Percentiles rank a stretch among this genome's conserved stretches.
Evolutionary conservation across 176 grass and related monocot genomes (phyloP).

Genomic region (Poa pratensis): DNA sequence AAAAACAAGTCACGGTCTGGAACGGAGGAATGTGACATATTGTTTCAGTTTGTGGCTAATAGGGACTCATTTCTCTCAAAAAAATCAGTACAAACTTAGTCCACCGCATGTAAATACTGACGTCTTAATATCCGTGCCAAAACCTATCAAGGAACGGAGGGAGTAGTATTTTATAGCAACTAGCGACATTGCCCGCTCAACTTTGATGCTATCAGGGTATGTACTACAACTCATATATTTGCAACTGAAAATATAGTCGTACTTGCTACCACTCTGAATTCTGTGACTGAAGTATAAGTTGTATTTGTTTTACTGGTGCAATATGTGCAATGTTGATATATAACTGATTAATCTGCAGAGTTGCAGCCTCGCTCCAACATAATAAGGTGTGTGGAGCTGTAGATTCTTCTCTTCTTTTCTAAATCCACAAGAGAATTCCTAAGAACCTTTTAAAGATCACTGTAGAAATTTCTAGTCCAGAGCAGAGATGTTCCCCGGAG

Average conservation of each 20-base stretch:
- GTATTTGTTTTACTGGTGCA: neutral
- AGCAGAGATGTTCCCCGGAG: neutral
- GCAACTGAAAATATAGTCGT: neutral
- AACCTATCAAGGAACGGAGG: no score
- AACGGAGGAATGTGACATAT: no score
- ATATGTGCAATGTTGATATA: slow-evolving; percentile 4
- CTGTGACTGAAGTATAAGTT: slow-evolving; percentile 5
- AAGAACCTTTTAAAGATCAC: neutral
- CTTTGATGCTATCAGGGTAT: neutral
- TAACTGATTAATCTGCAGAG: neutral
- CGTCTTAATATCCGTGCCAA: no score
- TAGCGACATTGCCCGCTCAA: neutral
- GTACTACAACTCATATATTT: neutral
- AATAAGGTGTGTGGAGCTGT: neutral
- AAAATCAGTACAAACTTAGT: no score
- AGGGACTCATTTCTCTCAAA: no score
- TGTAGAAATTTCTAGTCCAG: neutral
- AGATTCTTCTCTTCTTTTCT: neutral
- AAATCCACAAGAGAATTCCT: neutral
- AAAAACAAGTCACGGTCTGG: no score
- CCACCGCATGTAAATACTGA: no score
- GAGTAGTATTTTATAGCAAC: no score
- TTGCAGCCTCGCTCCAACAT: neutral
- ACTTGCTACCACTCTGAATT: neutral
- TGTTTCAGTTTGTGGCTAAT: no score